Evolutionary conservation across 2,329 filamentous ascomycete genomes (phyloP).

Genomic region (Xenoacremonium recifei): DNA sequence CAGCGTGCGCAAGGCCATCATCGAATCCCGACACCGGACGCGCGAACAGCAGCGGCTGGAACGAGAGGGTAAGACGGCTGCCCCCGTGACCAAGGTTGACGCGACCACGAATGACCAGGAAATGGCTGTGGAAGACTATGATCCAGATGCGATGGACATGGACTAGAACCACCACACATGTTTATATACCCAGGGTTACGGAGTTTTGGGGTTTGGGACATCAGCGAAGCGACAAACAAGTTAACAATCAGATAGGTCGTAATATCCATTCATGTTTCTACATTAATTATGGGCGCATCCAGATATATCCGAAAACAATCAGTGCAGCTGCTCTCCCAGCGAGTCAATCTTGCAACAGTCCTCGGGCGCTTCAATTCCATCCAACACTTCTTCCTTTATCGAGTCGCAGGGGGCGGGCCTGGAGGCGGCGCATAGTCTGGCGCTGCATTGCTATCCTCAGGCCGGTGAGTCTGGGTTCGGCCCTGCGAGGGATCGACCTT

Average conservation of each 20-base stretch:
- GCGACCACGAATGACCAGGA: slow-evolving; percentile 10
- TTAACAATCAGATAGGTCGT: slow-evolving; percentile 1
- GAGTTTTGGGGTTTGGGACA: slow-evolving; percentile 15
- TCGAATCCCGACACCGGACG: slow-evolving; percentile 71
- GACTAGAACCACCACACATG: slow-evolving; percentile 43
- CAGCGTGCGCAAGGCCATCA: slow-evolving; percentile 77
- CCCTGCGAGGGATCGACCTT: slow-evolving; percentile 56
- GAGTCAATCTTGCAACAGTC: slow-evolving; percentile 4
- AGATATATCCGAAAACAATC: no score
- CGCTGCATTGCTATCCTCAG: slow-evolving; percentile 22
- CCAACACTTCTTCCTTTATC: slow-evolving; percentile 6
- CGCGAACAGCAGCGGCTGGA: slow-evolving; percentile 55
- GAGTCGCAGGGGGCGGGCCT: slow-evolving; percentile 45
- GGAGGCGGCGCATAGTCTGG: slow-evolving; percentile 40
- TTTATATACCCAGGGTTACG: slow-evolving; percentile 23
- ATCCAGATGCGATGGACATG: slow-evolving; percentile 67
- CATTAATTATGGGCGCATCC: slow-evolving; percentile 1
- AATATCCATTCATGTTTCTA: slow-evolving; percentile 5
- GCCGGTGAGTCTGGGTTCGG: slow-evolving; percentile 21
- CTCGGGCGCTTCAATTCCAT: neutral
- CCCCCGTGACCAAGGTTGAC: slow-evolving; percentile 4
- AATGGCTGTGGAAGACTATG: slow-evolving; percentile 29
- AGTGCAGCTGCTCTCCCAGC: slow-evolving; percentile 1
- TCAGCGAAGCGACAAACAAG: neutral
- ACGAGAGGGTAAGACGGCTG: slow-evolving; percentile 24